These are phyloP conservation scores for Phycomyces blakesleeanus DNA, from an alignment of 192 early-diverging fungal genomes.

Conservation along the genomic window DNA sequence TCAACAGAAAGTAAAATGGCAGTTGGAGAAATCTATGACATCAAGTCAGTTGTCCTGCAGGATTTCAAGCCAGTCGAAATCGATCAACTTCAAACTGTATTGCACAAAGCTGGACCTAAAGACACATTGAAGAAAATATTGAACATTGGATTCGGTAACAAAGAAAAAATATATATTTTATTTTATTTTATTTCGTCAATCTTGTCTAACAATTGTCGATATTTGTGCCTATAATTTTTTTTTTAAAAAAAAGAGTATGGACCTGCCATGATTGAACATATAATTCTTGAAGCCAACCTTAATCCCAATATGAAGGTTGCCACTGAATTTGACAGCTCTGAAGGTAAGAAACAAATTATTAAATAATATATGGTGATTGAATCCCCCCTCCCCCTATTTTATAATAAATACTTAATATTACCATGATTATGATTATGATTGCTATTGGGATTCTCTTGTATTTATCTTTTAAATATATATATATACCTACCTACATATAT, in stretches of 20 bases:
- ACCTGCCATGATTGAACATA: conserved; percentile 84
- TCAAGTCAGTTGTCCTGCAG: conserved; percentile 45
- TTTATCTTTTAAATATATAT: too few species aligned
- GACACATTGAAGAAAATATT: conserved; percentile 66
- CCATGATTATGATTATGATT: too few species aligned
- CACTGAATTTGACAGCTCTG: conserved; percentile 54
- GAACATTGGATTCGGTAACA: conserved; percentile 53
- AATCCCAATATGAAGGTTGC: conserved; percentile 58
- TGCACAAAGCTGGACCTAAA: conserved; percentile 56
- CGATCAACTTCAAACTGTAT: conserved; percentile 47
- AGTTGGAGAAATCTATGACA: conserved; percentile 80
- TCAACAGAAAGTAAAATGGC: conserved; percentile 74
- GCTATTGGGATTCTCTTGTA: too few species aligned
- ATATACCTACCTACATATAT: too few species aligned
- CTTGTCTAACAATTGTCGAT: too few species aligned
- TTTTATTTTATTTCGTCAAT: too few species aligned
- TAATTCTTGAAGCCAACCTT: conserved; percentile 61
- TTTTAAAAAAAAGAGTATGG: too few species aligned
- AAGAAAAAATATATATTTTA: too few species aligned
- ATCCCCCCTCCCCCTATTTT: too few species aligned
- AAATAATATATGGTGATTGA: too few species aligned
- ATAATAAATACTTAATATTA: too few species aligned
- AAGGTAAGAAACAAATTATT: conserved; percentile 36
- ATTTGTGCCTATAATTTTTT: too few species aligned
- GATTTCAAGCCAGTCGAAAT: conserved; percentile 53